Base-by-base conservation (phyloP, 148 eudicot genomes). In the Rhododendron ovatum region DNA sequence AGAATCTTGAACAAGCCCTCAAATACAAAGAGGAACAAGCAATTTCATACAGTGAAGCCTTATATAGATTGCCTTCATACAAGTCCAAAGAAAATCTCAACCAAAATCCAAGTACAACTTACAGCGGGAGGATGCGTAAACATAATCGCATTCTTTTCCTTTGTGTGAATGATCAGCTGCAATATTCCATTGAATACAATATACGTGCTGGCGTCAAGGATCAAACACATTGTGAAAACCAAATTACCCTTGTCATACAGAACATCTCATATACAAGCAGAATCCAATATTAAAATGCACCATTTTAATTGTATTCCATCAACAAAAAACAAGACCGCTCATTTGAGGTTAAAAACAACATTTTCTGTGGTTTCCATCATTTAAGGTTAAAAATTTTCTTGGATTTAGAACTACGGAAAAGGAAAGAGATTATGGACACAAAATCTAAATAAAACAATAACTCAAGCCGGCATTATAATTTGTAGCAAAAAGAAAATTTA, bases 81-180 rank as follows among this genome's bases (percentile, higher is more conserved):
- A 26, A 26, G 45, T 17, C 18, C 15, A 73, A 74, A 53, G 35
- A 84, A 84, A 84, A 51, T 84, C 47, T 35, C 33, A 84, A 30
- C 65, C 39, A 39, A 48, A 77, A 81, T 26, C 81, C 51, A 65
- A 59, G 63, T 77, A 37, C 13, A 87, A 88, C 98, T 81, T 94
- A 96, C 98, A 84, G 93, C 71, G 13, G 98, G 98, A 78, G 99
- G 95, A 90, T 96, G 93, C 81, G 98, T 95, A 86, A 95, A 96
- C 91, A 96, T 87, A 85, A 96, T 93, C 30, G 96, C 98, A 75
- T 94, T 93, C 94, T 94, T 96, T 86, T 96, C 96, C 95, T 95
- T 95, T 75, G 88, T 90, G 91, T 95, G 92, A 59, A 91, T 88
- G 89, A 96, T 92, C 92, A 96, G 88, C 93, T 96, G 99, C 89